Evolutionary conservation across 2,329 filamentous ascomycete genomes (phyloP), one percentile per base, ranked within the genome.

Genomic region (Sporothrix mexicana): DNA sequence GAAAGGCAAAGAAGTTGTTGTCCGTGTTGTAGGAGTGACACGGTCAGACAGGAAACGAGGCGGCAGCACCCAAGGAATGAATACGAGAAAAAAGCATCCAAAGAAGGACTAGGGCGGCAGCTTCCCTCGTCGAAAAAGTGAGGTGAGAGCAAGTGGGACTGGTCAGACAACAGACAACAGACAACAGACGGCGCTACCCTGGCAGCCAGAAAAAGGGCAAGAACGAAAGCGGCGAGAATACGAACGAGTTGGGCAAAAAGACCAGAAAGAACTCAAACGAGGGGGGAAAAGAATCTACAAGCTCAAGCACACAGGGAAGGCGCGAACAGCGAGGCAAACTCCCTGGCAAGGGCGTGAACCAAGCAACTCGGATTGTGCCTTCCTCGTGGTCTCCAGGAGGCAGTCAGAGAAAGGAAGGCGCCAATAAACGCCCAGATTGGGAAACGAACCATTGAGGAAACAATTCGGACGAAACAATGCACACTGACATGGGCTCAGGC

Each of bases 41-140:
- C 59, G 45, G 61, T 66, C 45, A 41, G 47, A 53, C 23, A 49
- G 47, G 45, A 51, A 51, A 53, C 51, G 47, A 55, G 49, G 25
- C 4, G 41, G 25, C 41, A 17, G 57, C 20, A 57, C 17, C 67
- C 20, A 55, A 45, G 45, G 59, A 70, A 69, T 69, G 67, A 69
- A 70, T 70, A 70, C 68, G 68, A 70, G 68, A 61, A 61, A 59
- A 47, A 12, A 30, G 17, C 51, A 53, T 45, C 53, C 53, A n/a
- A 61, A 70, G 41, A 36, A 2, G 55, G 68, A 49, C 68, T 61
- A 61, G 68, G 43, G 53, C 12, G 23, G 55, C 30, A 43, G 68
- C 41, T 70, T 30, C 67, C 23, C 41, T 41, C 20, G 30, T 49
- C 45, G 61, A 17, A 62, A 62, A 62, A 62, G 57, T n/a, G 64